phyloP scores from a whole-genome alignment of 2,329 filamentous ascomycete species.

The Annulohypoxylon truncatum region DNA sequence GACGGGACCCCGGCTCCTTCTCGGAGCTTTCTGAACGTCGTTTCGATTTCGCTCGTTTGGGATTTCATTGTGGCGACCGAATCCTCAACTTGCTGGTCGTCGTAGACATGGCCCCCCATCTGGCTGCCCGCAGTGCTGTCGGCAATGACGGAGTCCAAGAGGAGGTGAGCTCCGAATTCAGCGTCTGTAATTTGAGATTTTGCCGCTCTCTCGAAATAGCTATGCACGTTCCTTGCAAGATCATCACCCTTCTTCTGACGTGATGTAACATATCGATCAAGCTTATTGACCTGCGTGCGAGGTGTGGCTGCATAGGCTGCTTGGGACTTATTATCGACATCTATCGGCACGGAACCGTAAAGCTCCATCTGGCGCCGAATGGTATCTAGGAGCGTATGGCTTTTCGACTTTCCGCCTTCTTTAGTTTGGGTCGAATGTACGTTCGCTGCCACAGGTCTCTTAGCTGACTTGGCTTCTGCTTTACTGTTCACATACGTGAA shows the following conservation, averaged over 20 bases:
- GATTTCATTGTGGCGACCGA: constrained; percentile 44
- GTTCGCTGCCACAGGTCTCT: neutral
- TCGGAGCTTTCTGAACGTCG: constrained; percentile 39
- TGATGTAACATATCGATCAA: constrained; percentile 43
- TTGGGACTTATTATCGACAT: constrained; percentile 22
- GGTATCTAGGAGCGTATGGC: constrained; percentile 27
- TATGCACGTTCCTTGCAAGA: constrained; percentile 43
- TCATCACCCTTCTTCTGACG: constrained; percentile 45
- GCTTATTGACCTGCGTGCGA: constrained; percentile 35
- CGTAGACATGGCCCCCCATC: constrained; percentile 38
- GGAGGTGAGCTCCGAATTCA: constrained; percentile 41
- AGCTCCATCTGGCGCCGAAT: constrained; percentile 43
- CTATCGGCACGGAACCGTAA: constrained; percentile 41
- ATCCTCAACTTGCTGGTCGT: constrained; percentile 47
- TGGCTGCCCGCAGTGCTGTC: constrained; percentile 40
- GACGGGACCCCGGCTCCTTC: constrained; percentile 15
- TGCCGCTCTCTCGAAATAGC: constrained; percentile 43
- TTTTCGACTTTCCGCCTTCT: constrained; percentile 2
- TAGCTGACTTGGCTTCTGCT: neutral
- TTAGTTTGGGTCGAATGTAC: neutral
- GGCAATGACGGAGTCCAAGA: constrained; percentile 45
- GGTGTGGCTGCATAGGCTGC: constrained; percentile 10
- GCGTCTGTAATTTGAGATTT: constrained; percentile 43
- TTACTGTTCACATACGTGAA: constrained; percentile 21
- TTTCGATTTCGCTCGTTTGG: constrained; percentile 41